These are phyloP conservation scores for Dovyalis caffra DNA, from an alignment of 345 rosid genomes.

Conservation along the genomic window DNA sequence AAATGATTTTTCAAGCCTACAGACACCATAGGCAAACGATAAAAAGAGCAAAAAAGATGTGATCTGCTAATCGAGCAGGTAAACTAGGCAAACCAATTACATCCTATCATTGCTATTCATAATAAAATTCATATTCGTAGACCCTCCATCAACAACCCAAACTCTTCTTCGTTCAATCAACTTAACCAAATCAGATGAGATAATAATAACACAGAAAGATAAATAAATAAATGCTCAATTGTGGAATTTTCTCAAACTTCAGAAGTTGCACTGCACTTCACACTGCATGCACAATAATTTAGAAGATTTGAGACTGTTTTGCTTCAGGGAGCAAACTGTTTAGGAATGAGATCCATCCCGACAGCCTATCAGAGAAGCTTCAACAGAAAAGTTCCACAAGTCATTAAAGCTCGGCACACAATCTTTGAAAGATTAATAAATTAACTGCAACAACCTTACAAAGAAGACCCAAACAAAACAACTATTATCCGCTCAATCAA, in stretches of 20 bases:
- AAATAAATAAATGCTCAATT: not conserved
- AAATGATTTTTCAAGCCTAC: not conserved
- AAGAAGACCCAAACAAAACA: not conserved
- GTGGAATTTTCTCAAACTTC: not conserved
- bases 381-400: not conserved
- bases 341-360: not conserved
- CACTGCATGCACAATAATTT: not conserved
- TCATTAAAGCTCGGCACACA: not conserved
- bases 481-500: not conserved
- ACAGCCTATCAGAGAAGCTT: slow-evolving; percentile 16
- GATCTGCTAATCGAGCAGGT: not conserved
- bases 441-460: not conserved
- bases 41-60: not conserved
- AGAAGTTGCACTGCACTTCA: not conserved
- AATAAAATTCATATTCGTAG: not conserved
- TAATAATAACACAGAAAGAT: not conserved
- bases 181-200: not conserved
- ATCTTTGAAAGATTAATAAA: too few relatives aligned
- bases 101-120: not conserved
- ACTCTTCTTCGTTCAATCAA: not conserved
- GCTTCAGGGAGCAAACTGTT: slow-evolving; percentile 21
- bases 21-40: too few relatives aligned
- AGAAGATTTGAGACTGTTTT: slow-evolving; percentile 5
- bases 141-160: not conserved
- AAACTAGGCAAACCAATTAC: not conserved